These are phyloP conservation scores for Macrolepiota dolichaula DNA, from an alignment of 768 basidiomycete genomes.

Conservation along the genomic window DNA sequence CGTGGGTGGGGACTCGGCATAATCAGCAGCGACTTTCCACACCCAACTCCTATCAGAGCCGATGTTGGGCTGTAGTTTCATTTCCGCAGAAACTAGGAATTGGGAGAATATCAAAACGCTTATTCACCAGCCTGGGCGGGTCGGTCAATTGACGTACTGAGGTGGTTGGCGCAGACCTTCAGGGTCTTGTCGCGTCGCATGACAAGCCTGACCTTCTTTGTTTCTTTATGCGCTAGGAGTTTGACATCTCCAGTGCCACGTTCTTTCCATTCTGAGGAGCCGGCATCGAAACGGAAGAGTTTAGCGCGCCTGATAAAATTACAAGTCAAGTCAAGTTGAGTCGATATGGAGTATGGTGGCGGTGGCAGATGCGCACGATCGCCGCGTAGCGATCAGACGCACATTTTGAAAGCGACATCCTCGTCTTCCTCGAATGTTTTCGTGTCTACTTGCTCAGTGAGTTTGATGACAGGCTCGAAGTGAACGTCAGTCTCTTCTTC, in stretches of 20 bases:
- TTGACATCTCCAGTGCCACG: conserved; percentile 95
- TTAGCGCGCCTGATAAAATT: conserved; percentile 80
- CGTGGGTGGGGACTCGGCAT: conserved; percentile 85
- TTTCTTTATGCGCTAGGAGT: conserved; percentile 84
- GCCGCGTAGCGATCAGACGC: conserved; percentile 28
- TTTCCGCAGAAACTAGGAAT: conserved; percentile 73
- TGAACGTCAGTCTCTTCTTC: conserved; percentile 85
- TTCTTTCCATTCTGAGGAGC: conserved; percentile 93
- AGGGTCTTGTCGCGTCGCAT: conserved; percentile 99
- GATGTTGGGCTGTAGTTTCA: conserved; percentile 95
- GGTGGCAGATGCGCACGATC: conserved; percentile 30
- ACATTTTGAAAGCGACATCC: conserved; percentile 94
- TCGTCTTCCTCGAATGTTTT: conserved; percentile 97
- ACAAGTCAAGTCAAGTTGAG: conserved; percentile 9
- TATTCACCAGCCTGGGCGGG: conserved; percentile 2
- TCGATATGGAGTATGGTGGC: conserved; percentile 18
- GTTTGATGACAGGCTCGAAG: conserved; percentile 95
- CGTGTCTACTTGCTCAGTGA: conserved; percentile 92
- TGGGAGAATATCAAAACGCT: neutral
- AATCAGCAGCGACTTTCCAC: conserved; percentile 96
- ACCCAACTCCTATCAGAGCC: conserved; percentile 99
- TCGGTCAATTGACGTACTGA: conserved; percentile 52
- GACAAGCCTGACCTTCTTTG: conserved; percentile 90
- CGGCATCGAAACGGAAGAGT: conserved; percentile 89
- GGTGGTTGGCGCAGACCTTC: conserved; percentile 99